Base-by-base conservation (phyloP, 352 stramenopile species). In the Pythium guiyangense region DNA sequence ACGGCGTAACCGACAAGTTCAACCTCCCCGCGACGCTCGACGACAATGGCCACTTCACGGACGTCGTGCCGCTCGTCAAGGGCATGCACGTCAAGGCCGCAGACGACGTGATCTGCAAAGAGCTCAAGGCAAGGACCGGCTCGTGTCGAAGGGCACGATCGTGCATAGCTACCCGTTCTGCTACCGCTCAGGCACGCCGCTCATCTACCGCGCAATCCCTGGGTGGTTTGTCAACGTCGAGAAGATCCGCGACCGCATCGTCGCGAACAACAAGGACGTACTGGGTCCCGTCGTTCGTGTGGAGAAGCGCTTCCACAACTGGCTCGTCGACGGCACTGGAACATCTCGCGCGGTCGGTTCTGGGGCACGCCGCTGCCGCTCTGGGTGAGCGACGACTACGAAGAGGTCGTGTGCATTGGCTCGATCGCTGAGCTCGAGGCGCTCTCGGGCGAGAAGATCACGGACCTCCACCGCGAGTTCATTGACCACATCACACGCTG, bases 291-390 rank as follows among this genome's bases (percentile, higher is more conserved):
- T 69, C 74, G 59, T 92, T 92, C 49, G 97, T 99, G 34, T 97
- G 77, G 96, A 99, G 70, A 98, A 98, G 64, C 92, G 97, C 31
- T 99, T 99, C 75, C 97, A 99, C 81, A 99, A 99, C 75, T 99
- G 97, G 97, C 86, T 99, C 35, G 84, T 87, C 0, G 94, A 99
- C 70, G 97, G 97, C 44, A 99, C 82, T 99, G 97, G 97, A 97
- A 98, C 62, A 90, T 99, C 29, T 98, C 92, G 49, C 84, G 97
- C 51, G 98, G 98, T 54, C 88, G 97, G 39, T 99, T 99, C 76
- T 99, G 97, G 97, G 97, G 97, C 51, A 99, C 97, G 25, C 97
- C 97, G 26, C 88, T 99, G 48, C 97, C 97, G 39, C 94, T 99
- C 53, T 99, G 97, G 97, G 88, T 97, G 4, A 98, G 85, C 63